These are phyloP conservation scores for Ramalina intermedia DNA, from an alignment of 495 filamentous ascomycete species.

Conservation along the genomic window DNA sequence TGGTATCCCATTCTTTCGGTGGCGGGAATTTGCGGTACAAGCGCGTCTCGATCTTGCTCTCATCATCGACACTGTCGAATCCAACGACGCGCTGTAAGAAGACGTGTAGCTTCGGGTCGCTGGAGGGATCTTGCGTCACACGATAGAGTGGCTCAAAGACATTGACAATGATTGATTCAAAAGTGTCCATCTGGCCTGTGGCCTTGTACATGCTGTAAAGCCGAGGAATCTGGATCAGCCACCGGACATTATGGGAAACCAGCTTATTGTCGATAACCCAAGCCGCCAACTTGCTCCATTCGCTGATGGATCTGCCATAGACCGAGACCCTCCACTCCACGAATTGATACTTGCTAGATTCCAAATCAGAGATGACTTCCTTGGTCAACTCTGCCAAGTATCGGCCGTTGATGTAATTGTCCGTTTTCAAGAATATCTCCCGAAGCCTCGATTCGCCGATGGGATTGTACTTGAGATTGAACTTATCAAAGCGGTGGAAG, in stretches of 20 bases:
- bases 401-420: slow-evolving; percentile 90
- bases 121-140: slow-evolving; percentile 73
- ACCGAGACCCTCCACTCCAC: slow-evolving; percentile 98
- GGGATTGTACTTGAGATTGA: slow-evolving; percentile 98
- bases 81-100: slow-evolving; percentile 92
- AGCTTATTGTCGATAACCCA: slow-evolving; percentile 99
- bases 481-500: slow-evolving; percentile 98
- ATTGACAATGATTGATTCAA: slow-evolving; percentile 82
- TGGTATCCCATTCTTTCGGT: slow-evolving; percentile 72
- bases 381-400: slow-evolving; percentile 96
- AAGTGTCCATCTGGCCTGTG: slow-evolving; percentile 70
- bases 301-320: slow-evolving; percentile 78
- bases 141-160: slow-evolving; percentile 91
- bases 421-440: slow-evolving; percentile 95
- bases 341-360: slow-evolving; percentile 99
- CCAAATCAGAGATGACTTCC: slow-evolving; percentile 93
- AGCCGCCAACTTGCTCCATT: slow-evolving; percentile 94
- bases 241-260: slow-evolving; percentile 92
- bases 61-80: slow-evolving; percentile 95
- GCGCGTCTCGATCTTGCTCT: slow-evolving; percentile 87
- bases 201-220: slow-evolving; percentile 93
- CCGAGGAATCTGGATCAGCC: slow-evolving; percentile 90
- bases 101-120: slow-evolving; percentile 83
- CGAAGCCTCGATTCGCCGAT: slow-evolving; percentile 88
- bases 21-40: slow-evolving; percentile 88